Evolutionary conservation across 345 rosid species (phyloP).

Genomic region (Melaleuca alternifolia): DNA sequence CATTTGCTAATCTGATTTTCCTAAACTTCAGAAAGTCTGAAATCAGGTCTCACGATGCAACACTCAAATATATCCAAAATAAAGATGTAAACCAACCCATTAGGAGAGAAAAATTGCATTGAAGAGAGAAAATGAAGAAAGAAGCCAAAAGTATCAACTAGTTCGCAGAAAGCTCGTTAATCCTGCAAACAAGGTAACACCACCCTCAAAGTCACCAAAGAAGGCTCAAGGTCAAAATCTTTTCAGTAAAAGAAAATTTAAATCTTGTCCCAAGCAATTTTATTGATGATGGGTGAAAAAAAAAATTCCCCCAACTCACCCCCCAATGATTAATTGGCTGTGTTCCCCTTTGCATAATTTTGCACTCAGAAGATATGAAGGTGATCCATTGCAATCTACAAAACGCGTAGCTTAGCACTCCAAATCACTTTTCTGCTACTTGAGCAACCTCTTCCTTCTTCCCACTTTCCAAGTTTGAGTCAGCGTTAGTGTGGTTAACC

Average conservation of each 20-base stretch:
- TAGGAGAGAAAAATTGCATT: not conserved
- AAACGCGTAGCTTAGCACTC: not conserved
- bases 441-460: constrained; percentile 7
- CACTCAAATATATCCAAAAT: not conserved
- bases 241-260: not conserved
- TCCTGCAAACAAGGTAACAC: not conserved
- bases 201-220: not conserved
- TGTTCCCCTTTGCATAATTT: not conserved
- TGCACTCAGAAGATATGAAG: not conserved
- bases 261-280: not conserved
- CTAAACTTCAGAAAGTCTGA: not conserved
- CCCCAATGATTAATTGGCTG: not conserved
- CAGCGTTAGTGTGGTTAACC: not conserved
- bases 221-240: not conserved
- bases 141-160: not conserved
- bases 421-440: constrained; percentile 6
- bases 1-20: not conserved
- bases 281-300: not conserved
- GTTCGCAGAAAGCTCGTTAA: not conserved
- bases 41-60: not conserved
- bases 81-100: not conserved
- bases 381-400: not conserved
- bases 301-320: not conserved
- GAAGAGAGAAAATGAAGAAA: not conserved
- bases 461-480: constrained; percentile 5